Percentiles rank a stretch among this genome's conserved stretches.
Conservation (phyloP, 2,329 filamentous ascomycete genomes). For the Clonostachys chloroleuca region DNA sequence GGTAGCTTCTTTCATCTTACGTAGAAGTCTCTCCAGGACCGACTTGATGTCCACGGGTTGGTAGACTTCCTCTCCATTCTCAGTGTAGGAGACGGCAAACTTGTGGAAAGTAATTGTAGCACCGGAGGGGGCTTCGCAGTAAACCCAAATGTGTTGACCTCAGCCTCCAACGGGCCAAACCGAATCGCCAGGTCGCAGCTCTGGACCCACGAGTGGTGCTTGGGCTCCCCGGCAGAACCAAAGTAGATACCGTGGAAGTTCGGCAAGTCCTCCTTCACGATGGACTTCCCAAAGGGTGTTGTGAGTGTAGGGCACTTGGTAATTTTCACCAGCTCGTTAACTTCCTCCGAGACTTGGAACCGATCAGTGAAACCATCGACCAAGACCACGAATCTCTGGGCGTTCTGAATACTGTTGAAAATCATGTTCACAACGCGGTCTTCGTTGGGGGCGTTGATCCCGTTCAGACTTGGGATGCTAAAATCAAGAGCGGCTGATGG, state of each 20-base stretch:
- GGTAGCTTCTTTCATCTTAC: no score
- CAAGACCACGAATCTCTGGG: conserved; percentile 72
- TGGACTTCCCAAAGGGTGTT: conserved; percentile 87
- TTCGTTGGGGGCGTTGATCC: conserved; percentile 43
- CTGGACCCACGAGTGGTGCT: conserved; percentile 21
- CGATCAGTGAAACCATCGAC: conserved; percentile 81
- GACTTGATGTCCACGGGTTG: no score
- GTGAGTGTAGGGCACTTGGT: conserved; percentile 77
- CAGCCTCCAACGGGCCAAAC: conserved; percentile 39
- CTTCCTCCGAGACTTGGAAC: conserved; percentile 68
- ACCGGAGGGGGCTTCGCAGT: conserved; percentile 26
- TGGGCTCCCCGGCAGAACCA: conserved; percentile 66
- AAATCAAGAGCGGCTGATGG: no score
- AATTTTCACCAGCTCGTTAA: conserved; percentile 68
- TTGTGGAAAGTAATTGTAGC: conserved; percentile 14
- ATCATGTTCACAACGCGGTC: conserved; percentile 72
- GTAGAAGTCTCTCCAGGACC: conserved; percentile 30
- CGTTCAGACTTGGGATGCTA: no score
- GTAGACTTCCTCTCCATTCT: neutral
- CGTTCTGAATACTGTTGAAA: conserved; percentile 66
- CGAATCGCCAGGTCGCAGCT: conserved; percentile 36
- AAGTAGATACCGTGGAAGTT: conserved; percentile 82
- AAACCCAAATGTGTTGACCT: conserved; percentile 36
- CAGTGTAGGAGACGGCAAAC: neutral
- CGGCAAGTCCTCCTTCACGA: conserved; percentile 68